Conservation (phyloP, 768 basidiomycete genomes). For the Lentinula lateritia region DNA sequence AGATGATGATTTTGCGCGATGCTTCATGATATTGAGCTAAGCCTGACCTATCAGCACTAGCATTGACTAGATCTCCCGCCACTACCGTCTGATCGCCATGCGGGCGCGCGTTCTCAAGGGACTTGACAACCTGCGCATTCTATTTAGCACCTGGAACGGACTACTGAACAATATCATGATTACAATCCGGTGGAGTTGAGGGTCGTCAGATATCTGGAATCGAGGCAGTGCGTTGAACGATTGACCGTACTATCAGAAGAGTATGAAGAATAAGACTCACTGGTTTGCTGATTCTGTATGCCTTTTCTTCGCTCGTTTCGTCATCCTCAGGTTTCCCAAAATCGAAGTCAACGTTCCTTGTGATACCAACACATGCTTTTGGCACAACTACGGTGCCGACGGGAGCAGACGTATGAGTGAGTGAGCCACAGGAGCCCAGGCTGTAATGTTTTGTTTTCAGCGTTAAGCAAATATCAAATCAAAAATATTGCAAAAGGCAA, state of each 20-base stretch:
- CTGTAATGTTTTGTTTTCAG: constrained; percentile 28
- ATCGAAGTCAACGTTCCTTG: constrained; percentile 74
- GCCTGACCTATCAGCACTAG: constrained; percentile 73
- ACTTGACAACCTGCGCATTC: constrained; percentile 35
- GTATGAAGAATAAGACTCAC: constrained; percentile 29
- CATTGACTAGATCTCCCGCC: constrained; percentile 51
- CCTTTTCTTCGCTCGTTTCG: constrained; percentile 24
- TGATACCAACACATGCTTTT: constrained; percentile 59
- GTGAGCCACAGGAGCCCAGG: constrained; percentile 76
- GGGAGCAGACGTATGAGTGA: constrained; percentile 46
- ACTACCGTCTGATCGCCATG: constrained; percentile 27
- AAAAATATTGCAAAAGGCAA: not conserved
- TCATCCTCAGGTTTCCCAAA: constrained; percentile 42
- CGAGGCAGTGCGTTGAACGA: constrained; percentile 6
- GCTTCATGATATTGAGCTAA: not conserved
- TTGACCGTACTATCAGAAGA: not conserved
- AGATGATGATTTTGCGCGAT: constrained; percentile 1
- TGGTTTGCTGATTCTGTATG: constrained; percentile 66
- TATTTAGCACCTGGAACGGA: too few relatives aligned
- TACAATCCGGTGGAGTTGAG: constrained; percentile 45
- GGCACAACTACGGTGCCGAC: constrained; percentile 79
- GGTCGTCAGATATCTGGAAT: constrained; percentile 54
- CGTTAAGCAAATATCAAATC: not conserved
- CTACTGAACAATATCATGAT: not conserved
- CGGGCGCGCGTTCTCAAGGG: constrained; percentile 42